A percentile compares a stretch with the other conserved stretches of the same genome.
Evolutionary conservation across 805 yeast genomes (phyloP).

Genomic region (Candida pini): DNA sequence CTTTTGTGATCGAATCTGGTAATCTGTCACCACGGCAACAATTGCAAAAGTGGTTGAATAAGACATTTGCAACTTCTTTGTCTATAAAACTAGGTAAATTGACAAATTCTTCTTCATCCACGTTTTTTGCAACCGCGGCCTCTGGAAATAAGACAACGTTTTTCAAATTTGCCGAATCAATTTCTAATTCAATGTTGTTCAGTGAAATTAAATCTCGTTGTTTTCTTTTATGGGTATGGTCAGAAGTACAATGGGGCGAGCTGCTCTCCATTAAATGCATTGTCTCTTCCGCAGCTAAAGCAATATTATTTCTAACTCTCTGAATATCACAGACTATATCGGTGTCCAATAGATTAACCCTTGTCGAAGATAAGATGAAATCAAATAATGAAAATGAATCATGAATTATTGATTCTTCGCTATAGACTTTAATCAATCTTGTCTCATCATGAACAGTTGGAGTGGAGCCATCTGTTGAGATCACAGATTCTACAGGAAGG

Average conservation of each 20-base stretch:
- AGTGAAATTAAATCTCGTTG: no score
- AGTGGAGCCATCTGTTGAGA: background rate
- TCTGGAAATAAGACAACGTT: constrained; percentile 11
- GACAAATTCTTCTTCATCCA: constrained; percentile 3
- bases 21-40: constrained; percentile 1
- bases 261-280: no score
- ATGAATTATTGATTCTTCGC: constrained; percentile 1
- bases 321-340: constrained; percentile 1
- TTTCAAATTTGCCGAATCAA: constrained; percentile 5
- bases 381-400: constrained; percentile 5
- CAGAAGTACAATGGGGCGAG: no score
- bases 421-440: constrained; percentile 3
- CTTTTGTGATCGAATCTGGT: background rate
- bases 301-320: no score
- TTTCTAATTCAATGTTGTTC: constrained; percentile 5
- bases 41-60: constrained; percentile 10
- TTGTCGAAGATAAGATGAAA: constrained; percentile 6
- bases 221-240: no score
- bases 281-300: no score
- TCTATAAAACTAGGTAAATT: constrained; percentile 10
- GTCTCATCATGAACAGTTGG: constrained; percentile 5
- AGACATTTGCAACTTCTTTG: constrained; percentile 6
- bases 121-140: constrained; percentile 8
- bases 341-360: constrained; percentile 1
- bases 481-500: constrained; percentile 1